A percentile compares a stretch with the other conserved stretches of the same genome.
phyloP scores from a whole-genome alignment of 2,329 filamentous ascomycete genomes.

The Atkinsonella texensis region DNA sequence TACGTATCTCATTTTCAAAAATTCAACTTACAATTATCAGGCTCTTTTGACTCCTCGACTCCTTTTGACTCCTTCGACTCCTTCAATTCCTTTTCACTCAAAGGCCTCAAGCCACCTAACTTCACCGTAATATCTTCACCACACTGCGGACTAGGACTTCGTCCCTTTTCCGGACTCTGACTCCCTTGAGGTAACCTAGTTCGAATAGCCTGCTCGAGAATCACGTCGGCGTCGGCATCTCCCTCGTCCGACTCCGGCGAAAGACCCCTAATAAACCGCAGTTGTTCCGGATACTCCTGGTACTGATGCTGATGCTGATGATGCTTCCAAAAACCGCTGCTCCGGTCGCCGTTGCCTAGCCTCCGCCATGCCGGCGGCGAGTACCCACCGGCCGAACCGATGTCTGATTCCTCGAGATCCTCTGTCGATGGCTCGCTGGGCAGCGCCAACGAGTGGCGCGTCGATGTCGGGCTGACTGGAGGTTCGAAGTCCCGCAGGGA shows the following conservation, averaged over 20 bases:
- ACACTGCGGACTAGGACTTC: conserved; percentile 34
- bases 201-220: conserved; percentile 39
- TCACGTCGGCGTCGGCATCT: conserved; percentile 21
- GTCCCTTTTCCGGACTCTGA: conserved; percentile 41
- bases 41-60: conserved; percentile 14
- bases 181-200: conserved; percentile 45
- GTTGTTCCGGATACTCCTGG: neutral
- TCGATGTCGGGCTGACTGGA: conserved; percentile 26
- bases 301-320: neutral
- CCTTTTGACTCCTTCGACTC: conserved; percentile 13
- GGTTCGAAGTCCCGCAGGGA: conserved; percentile 44
- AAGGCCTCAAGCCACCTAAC: conserved; percentile 19
- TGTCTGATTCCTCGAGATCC: conserved; percentile 32
- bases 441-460: conserved; percentile 19
- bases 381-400: conserved; percentile 42
- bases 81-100: conserved; percentile 10
- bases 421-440: conserved; percentile 24
- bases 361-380: conserved; percentile 50
- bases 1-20: too few species aligned
- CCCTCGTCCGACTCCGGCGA: conserved; percentile 18
- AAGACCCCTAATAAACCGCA: conserved; percentile 2
- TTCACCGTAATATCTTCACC: conserved; percentile 27
- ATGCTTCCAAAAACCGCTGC: conserved; percentile 44
- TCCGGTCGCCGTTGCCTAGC: conserved; percentile 46
- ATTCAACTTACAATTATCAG: conserved; percentile 37